phyloP scores from a whole-genome alignment of 1,284 basidiomycete species.

The Fomitopsis palustris region DNA sequence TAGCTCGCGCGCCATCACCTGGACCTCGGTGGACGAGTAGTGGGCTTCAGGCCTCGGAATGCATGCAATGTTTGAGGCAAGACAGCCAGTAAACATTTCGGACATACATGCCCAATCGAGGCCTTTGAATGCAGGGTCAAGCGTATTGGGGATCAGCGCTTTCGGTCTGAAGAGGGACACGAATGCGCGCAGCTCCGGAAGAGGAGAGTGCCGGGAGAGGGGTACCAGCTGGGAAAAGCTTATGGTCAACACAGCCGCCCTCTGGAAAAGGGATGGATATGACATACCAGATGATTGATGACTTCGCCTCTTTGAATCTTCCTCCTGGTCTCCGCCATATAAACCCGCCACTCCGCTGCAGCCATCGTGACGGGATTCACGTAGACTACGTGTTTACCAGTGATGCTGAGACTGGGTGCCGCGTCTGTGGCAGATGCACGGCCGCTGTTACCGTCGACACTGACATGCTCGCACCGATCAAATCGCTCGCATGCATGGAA shows the following conservation, averaged over 20 bases:
- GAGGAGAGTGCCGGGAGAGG: constrained; percentile 78
- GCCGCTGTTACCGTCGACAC: constrained; percentile 36
- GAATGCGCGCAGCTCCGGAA: constrained; percentile 80
- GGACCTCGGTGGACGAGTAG: constrained; percentile 17
- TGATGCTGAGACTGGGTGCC: background rate
- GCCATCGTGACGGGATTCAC: constrained; percentile 75
- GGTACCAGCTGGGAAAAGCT: constrained; percentile 67
- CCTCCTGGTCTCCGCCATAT: constrained; percentile 45
- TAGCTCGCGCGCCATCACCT: background rate
- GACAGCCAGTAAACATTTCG: constrained; percentile 57
- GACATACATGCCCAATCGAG: constrained; percentile 72
- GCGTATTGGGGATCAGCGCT: constrained; percentile 75
- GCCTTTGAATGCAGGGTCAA: constrained; percentile 56
- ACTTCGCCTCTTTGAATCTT: constrained; percentile 42
- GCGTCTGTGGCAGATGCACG: constrained; percentile 11
- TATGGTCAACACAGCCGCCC: background rate
- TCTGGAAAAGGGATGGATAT: background rate
- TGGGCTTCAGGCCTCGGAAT: constrained; percentile 11
- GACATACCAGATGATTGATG: constrained; percentile 56
- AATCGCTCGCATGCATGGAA: constrained; percentile 93
- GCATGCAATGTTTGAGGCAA: constrained; percentile 31
- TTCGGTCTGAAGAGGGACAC: constrained; percentile 77
- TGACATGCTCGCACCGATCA: constrained; percentile 66
- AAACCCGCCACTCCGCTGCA: constrained; percentile 55
- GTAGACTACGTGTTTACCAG: constrained; percentile 64